Conservation (phyloP, 345 rosid species). For the Syzygium aqueum region DNA sequence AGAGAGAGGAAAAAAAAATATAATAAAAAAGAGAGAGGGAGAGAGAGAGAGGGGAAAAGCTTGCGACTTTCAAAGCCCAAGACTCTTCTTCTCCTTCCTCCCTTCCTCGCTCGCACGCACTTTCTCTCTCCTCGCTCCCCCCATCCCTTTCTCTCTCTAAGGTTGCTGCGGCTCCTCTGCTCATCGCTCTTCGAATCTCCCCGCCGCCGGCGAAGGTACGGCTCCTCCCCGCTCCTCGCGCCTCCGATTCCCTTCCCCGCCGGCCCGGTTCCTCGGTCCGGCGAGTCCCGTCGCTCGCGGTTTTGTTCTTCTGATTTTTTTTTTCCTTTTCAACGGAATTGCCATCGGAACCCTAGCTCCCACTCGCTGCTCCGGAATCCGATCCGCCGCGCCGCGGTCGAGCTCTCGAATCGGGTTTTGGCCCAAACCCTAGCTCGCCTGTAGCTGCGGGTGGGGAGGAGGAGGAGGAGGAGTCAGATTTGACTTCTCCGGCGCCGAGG, state of each 20-base stretch:
- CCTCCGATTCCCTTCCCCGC: background rate
- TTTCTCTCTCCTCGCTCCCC: background rate
- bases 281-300: background rate
- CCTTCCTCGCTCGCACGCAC: background rate
- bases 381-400: background rate
- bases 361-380: background rate
- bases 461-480: background rate
- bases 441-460: background rate
- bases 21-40: background rate
- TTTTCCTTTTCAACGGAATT: constrained; percentile 18
- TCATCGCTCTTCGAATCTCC: background rate
- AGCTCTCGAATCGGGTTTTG: background rate
- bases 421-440: constrained; percentile 38
- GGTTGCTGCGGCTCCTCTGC: background rate
- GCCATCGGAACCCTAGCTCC: constrained; percentile 46
- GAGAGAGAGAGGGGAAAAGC: background rate
- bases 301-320: background rate
- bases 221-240: background rate
- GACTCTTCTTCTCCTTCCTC: background rate
- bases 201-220: background rate
- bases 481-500: background rate
- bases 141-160: background rate
- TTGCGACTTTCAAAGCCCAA: constrained; percentile 5
- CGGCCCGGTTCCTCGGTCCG: background rate
- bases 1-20: background rate